Evolutionary conservation across 1,284 basidiomycete genomes (phyloP), one percentile per base, ranked within the genome.

Genomic region (Anthracocystis walkeri): DNA sequence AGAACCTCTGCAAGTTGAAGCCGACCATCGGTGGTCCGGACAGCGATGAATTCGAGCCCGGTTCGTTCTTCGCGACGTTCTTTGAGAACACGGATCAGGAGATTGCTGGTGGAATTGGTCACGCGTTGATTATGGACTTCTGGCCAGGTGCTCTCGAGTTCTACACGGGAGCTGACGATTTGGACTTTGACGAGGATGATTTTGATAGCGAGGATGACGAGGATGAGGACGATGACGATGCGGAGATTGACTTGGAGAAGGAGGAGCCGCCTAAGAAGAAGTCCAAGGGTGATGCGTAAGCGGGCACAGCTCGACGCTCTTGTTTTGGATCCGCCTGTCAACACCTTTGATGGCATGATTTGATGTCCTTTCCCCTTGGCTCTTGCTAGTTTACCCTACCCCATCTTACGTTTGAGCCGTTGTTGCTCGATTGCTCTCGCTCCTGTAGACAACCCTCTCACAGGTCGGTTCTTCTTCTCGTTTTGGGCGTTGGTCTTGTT

Each of bases 11-110:
- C 35, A 93, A 93, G 86, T 78, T 91, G 65, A 91, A 93, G 85
- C 93, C 93, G 49, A 90, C 90, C 44, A 88, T 90, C 29, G 79
- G 78, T 55, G 74, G 65, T 35, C 69, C 67, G 23, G 61, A 69
- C 29, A 64, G 56, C 21, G 78, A 75, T 56, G 79, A 88, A 59
- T 90, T 90, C 41, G 93, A 93, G 62, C 87, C 89, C 51, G 93
- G 93, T 61, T 92, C 90, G 81, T 93, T 95, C 87, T 95, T 95
- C 89, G 92, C 93, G 86, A 91, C 91, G 80, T 94, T 95, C 77
- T 92, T 92, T 85, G 84, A 88, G 46, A 80, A 70, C 61, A 68
- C 68, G 23, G 67, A 75, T 54, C 60, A 56, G 35, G 75, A 80
- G 65, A 54, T 82, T 7, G 79, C 80, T 0, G 81, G 76, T 46